A percentile compares a stretch with the other conserved stretches of the same genome.
phyloP scores from a whole-genome alignment of 2,329 filamentous ascomycete species.

The Trichoderma lentiforme region DNA sequence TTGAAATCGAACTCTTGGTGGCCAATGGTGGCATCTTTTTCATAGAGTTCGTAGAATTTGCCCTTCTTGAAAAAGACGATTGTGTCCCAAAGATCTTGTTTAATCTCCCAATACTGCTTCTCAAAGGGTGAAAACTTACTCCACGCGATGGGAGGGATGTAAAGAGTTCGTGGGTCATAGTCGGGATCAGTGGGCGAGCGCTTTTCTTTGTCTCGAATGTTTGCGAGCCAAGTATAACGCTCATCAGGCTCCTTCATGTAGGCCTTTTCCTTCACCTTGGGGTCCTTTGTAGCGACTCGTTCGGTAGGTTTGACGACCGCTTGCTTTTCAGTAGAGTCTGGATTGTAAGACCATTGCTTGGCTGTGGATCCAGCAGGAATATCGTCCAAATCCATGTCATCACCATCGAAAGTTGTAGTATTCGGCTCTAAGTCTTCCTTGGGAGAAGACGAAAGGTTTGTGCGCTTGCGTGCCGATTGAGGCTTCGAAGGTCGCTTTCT shows the following conservation, averaged over 20 bases:
- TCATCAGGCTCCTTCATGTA: slow-evolving; percentile 79
- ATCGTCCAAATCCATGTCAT: slow-evolving; percentile 51
- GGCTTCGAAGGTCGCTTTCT: slow-evolving; percentile 64
- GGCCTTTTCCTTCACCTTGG: slow-evolving; percentile 61
- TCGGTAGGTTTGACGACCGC: slow-evolving; percentile 35
- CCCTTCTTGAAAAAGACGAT: slow-evolving; percentile 99
- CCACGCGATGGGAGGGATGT: slow-evolving; percentile 78
- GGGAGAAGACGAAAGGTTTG: slow-evolving; percentile 47
- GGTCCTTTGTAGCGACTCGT: slow-evolving; percentile 26
- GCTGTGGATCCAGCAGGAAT: slow-evolving; percentile 67
- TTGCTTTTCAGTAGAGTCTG: slow-evolving; percentile 40
- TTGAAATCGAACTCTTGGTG: slow-evolving; percentile 97
- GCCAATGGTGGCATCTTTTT: slow-evolving; percentile 94
- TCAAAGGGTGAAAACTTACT: slow-evolving; percentile 87
- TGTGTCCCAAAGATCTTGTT: slow-evolving; percentile 95
- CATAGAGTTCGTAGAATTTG: slow-evolving; percentile 98
- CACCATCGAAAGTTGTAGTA: slow-evolving; percentile 36
- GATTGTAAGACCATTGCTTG: slow-evolving; percentile 72
- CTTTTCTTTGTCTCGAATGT: slow-evolving; percentile 78
- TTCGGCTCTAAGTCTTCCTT: slow-evolving; percentile 36
- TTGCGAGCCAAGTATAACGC: slow-evolving; percentile 86
- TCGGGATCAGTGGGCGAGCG: slow-evolving; percentile 77
- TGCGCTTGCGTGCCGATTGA: slow-evolving; percentile 58
- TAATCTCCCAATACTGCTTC: slow-evolving; percentile 99
- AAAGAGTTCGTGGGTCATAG: slow-evolving; percentile 88